Evolutionary conservation across 164 flowering plant genomes (phyloP).

Genomic region (Malania oleifera): DNA sequence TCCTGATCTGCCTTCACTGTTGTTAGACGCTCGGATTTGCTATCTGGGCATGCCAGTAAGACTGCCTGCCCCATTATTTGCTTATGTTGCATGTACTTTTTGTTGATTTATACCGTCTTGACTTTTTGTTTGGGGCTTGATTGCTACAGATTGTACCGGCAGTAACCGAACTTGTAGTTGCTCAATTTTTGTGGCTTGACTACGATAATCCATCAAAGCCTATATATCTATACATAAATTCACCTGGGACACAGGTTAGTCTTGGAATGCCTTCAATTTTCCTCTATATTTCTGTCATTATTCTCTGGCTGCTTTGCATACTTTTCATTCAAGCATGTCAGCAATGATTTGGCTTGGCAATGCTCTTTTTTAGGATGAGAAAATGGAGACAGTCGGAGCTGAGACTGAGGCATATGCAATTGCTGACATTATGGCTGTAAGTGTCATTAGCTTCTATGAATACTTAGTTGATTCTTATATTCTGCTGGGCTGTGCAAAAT

Average conservation of each 20-base stretch:
- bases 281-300: neutral
- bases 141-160: constrained; percentile 78
- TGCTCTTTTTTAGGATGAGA: constrained; percentile 54
- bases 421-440: constrained; percentile 84
- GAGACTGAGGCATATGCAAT: constrained; percentile 94
- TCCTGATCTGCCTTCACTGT: constrained; percentile 93
- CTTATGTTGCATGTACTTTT: neutral
- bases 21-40: constrained; percentile 74
- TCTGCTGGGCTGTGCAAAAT: too few species aligned
- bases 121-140: neutral
- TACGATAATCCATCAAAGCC: constrained; percentile 74
- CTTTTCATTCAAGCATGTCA: neutral
- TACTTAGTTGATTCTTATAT: neutral
- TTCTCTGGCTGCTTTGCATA: neutral
- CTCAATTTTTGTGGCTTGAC: constrained; percentile 83
- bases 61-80: neutral
- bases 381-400: constrained; percentile 73
- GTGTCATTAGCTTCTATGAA: constrained; percentile 15
- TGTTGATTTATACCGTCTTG: neutral
- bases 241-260: constrained; percentile 87
- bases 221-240: constrained; percentile 80
- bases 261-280: neutral
- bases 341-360: constrained; percentile 7
- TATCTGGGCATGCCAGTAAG: constrained; percentile 96
- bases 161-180: constrained; percentile 87